These are phyloP conservation scores for Diutina pseudorugosa DNA, from an alignment of 1,139 yeast species.

Conservation along the genomic window DNA sequence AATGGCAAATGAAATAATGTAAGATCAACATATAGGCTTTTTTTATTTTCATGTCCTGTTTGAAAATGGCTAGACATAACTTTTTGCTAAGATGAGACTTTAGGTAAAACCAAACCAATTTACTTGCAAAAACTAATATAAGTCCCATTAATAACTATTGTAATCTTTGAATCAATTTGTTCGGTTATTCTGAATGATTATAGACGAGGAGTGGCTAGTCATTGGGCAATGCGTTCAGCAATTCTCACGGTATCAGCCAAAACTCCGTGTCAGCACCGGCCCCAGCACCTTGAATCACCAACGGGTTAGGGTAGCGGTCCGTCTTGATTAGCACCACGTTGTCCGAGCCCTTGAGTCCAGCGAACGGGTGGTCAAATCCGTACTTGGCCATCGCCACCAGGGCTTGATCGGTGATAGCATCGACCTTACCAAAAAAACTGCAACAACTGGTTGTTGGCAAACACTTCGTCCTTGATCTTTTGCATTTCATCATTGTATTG, in stretches of 20 bases:
- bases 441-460: slow-evolving; percentile 71
- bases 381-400: slow-evolving; percentile 84
- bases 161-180: too few relatives aligned
- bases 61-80: too few relatives aligned
- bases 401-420: slow-evolving; percentile 52
- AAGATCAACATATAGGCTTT: too few relatives aligned
- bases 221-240: slow-evolving; percentile 65
- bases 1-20: too few relatives aligned
- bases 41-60: too few relatives aligned
- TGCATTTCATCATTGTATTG: slow-evolving; percentile 72
- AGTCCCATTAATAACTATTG: too few relatives aligned
- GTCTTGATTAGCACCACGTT: slow-evolving; percentile 89
- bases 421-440: slow-evolving; percentile 91
- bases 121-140: too few relatives aligned
- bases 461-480: slow-evolving; percentile 67
- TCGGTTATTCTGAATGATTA: too few relatives aligned
- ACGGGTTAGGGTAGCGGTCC: slow-evolving; percentile 83
- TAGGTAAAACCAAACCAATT: too few relatives aligned
- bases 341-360: slow-evolving; percentile 89
- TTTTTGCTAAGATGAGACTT: too few relatives aligned
- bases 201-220: slow-evolving; percentile 5
- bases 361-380: slow-evolving; percentile 86
- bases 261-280: slow-evolving; percentile 98
- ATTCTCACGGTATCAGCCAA: slow-evolving; percentile 85
- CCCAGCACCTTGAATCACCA: slow-evolving; percentile 96